Percentiles rank a stretch among this genome's conserved stretches.
Evolutionary conservation across 1,139 yeast species (phyloP).

Genomic region (Geotrichum carabidarum): DNA sequence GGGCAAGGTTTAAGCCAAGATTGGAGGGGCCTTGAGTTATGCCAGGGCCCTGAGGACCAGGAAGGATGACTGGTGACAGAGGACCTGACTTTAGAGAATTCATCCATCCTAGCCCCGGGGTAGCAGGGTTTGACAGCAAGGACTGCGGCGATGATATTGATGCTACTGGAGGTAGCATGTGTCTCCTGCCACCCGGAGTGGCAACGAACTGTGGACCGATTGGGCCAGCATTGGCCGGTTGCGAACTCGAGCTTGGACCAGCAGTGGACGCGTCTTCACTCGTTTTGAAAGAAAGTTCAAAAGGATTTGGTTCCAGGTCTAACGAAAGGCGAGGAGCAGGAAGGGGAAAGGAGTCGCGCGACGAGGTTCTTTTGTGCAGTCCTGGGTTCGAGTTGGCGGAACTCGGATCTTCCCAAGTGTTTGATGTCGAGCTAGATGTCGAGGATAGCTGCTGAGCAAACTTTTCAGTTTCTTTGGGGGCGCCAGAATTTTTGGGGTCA

Average conservation of each 20-base stretch:
- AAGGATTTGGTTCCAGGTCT: slow-evolving; percentile 90
- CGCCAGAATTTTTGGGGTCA: no score
- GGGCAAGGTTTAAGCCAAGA: slow-evolving; percentile 3
- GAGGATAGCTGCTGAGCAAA: no score
- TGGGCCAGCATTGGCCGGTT: slow-evolving; percentile 5
- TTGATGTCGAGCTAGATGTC: no score
- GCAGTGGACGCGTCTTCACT: slow-evolving; percentile 37
- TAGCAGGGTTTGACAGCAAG: slow-evolving; percentile 21
- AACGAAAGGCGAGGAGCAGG: slow-evolving; percentile 34
- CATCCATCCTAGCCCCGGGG: slow-evolving; percentile 27
- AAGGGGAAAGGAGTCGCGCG: neutral
- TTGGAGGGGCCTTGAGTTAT: neutral
- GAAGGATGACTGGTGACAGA: slow-evolving; percentile 35
- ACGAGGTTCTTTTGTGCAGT: no score
- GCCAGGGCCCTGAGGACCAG: slow-evolving; percentile 29
- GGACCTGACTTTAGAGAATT: slow-evolving; percentile 33
- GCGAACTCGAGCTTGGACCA: slow-evolving; percentile 18
- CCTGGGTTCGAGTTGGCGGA: no score
- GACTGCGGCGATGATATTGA: slow-evolving; percentile 37
- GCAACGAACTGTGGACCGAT: slow-evolving; percentile 21
- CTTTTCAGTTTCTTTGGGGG: no score
- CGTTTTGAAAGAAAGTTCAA: slow-evolving; percentile 85
- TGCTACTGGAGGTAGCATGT: slow-evolving; percentile 37
- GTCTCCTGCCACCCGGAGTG: slow-evolving; percentile 35
- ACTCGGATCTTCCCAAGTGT: no score